These are phyloP conservation scores for Mycena rosella DNA, from an alignment of 768 basidiomycete species.

Conservation along the genomic window DNA sequence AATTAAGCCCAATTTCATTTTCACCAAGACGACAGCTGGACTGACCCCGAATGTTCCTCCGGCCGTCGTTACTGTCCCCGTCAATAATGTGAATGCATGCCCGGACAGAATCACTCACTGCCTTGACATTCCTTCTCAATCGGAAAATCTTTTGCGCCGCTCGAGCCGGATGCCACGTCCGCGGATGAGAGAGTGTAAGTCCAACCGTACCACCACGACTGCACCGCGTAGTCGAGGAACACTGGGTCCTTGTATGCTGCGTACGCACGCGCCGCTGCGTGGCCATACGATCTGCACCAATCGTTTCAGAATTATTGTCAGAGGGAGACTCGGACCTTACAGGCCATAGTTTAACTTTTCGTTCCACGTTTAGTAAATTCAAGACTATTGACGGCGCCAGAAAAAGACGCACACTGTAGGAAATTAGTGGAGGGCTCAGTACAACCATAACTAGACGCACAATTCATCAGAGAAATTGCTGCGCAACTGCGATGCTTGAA, in stretches of 20 bases:
- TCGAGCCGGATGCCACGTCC: not conserved
- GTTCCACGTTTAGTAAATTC: not conserved
- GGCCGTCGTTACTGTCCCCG: not conserved
- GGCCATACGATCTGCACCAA: not conserved
- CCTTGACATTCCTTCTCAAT: not conserved
- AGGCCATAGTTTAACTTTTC: not conserved
- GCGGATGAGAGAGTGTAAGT: not conserved
- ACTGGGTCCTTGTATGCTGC: not conserved
- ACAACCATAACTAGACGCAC: not conserved
- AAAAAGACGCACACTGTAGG: not conserved
- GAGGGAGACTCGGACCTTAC: not conserved
- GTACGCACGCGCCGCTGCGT: constrained; percentile 3
- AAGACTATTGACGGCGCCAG: not conserved
- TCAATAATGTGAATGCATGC: not conserved
- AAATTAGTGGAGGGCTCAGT: not conserved
- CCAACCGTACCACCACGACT: constrained; percentile 3
- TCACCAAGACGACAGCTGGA: not conserved
- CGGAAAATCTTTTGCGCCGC: not conserved
- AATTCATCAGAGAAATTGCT: constrained; percentile 3
- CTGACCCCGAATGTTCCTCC: constrained; percentile 15
- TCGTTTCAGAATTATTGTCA: not conserved
- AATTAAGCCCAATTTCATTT: not conserved
- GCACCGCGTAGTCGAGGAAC: not conserved
- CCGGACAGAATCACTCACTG: not conserved
- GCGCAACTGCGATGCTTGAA: not conserved